A percentile compares a stretch with the other conserved stretches of the same genome.
These are phyloP conservation scores for Castanea mollissima DNA, from an alignment of 306 rosid species.

Conservation along the genomic window DNA sequence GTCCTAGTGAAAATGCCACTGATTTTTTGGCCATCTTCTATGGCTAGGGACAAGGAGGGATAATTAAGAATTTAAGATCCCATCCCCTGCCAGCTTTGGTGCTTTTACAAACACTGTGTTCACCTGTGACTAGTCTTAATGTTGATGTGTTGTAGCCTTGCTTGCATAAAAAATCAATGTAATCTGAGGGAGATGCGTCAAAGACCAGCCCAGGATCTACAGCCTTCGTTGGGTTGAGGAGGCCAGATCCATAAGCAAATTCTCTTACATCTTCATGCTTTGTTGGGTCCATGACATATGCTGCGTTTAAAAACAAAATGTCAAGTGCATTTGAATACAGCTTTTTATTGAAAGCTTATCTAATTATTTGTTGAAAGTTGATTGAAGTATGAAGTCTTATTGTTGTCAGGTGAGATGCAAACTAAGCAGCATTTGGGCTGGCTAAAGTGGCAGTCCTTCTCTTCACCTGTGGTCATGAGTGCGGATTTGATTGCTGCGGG, in stretches of 20 bases:
- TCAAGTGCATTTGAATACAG: too few species aligned
- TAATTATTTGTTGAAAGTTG: too few species aligned
- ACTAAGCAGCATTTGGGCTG: too few species aligned
- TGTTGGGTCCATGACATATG: constrained; percentile 4
- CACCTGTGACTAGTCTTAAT: constrained; percentile 14
- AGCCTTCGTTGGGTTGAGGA: constrained; percentile 27
- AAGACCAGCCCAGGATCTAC: constrained; percentile 28
- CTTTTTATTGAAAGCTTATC: too few species aligned
- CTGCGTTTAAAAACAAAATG: background rate
- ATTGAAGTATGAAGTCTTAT: too few species aligned
- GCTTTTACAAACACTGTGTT: constrained; percentile 12
- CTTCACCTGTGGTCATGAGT: constrained; percentile 32
- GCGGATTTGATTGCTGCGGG: constrained; percentile 43
- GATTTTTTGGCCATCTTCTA: constrained; percentile 21
- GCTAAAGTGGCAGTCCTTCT: background rate
- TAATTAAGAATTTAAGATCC: constrained; percentile 36
- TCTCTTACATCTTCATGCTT: constrained; percentile 16
- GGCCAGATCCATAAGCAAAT: constrained; percentile 25
- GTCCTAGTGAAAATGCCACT: constrained; percentile 26
- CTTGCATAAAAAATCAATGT: constrained; percentile 20
- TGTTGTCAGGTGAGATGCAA: too few species aligned
- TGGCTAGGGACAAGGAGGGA: constrained; percentile 30
- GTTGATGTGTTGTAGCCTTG: constrained; percentile 31
- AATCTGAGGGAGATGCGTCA: constrained; percentile 15
- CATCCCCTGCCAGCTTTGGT: constrained; percentile 19